These are phyloP conservation scores for Rhynchospora pubera DNA, from an alignment of 176 grass and related monocot genomes.

Conservation along the genomic window DNA sequence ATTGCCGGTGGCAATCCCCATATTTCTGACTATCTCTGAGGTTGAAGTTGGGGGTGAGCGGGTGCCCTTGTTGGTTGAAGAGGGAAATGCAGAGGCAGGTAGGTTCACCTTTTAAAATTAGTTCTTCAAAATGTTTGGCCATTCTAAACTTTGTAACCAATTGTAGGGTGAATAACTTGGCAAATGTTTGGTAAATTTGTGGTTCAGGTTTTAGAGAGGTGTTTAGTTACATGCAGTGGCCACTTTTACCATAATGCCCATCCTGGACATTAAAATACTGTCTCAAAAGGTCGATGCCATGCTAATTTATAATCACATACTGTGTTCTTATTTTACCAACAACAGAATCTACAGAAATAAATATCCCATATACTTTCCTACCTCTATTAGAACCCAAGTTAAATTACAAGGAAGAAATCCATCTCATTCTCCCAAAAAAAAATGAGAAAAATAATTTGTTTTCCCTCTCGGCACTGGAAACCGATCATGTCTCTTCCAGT, in stretches of 20 bases:
- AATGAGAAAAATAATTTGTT: neutral
- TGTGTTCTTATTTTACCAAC: neutral
- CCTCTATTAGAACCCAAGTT: neutral
- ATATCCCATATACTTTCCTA: neutral
- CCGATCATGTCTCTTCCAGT: neutral
- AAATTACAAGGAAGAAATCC: neutral
- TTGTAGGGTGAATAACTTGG: neutral
- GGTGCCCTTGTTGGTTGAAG: slow-evolving; percentile 31
- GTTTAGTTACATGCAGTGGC: neutral
- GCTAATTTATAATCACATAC: neutral
- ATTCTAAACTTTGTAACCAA: neutral
- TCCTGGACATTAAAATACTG: neutral
- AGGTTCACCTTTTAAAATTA: neutral
- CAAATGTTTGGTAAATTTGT: neutral
- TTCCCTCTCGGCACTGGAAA: neutral
- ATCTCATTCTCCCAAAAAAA: neutral
- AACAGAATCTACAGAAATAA: neutral
- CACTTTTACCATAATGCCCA: neutral
- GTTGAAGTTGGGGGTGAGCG: slow-evolving; percentile 23
- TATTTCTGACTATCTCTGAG: slow-evolving; percentile 49
- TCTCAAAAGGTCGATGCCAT: neutral
- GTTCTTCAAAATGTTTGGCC: neutral
- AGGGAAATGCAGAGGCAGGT: slow-evolving; percentile 25
- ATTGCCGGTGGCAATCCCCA: slow-evolving; percentile 63
- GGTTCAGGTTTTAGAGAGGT: neutral